Evolutionary conservation across 2,329 filamentous ascomycete species (phyloP).

Genomic region (Aspergillus sojae): DNA sequence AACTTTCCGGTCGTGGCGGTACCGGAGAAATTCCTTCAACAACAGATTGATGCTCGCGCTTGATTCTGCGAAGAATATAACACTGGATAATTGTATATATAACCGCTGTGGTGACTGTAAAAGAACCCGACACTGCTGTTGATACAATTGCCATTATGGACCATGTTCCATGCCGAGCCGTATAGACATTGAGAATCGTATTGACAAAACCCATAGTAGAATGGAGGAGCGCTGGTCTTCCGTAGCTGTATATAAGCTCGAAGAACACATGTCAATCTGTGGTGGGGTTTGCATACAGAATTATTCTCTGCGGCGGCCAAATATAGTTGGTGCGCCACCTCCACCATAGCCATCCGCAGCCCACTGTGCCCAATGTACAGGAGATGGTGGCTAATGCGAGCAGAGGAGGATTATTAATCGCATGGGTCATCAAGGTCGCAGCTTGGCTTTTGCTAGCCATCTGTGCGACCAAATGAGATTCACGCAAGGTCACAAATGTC

Average conservation of each 20-base stretch:
- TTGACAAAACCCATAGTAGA: constrained; percentile 7
- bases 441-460: background rate
- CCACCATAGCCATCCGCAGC: constrained; percentile 6
- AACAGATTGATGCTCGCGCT: no score
- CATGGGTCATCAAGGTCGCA: background rate
- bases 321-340: constrained; percentile 1
- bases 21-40: no score
- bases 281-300: constrained; percentile 3
- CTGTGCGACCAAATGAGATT: background rate
- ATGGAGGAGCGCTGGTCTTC: constrained; percentile 5
- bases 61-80: no score
- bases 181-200: constrained; percentile 10
- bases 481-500: constrained; percentile 3
- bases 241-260: background rate
- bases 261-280: background rate
- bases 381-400: background rate
- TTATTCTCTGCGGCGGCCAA: constrained; percentile 1
- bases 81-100: no score
- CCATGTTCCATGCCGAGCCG: constrained; percentile 2
- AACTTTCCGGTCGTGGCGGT: no score
- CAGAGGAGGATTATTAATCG: constrained; percentile 5
- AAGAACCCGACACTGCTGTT: background rate
- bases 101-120: background rate
- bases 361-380: background rate
- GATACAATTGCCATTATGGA: constrained; percentile 5